Conservation (phyloP, 352 stramenopile species). For the Phytophthora kernoviae region DNA sequence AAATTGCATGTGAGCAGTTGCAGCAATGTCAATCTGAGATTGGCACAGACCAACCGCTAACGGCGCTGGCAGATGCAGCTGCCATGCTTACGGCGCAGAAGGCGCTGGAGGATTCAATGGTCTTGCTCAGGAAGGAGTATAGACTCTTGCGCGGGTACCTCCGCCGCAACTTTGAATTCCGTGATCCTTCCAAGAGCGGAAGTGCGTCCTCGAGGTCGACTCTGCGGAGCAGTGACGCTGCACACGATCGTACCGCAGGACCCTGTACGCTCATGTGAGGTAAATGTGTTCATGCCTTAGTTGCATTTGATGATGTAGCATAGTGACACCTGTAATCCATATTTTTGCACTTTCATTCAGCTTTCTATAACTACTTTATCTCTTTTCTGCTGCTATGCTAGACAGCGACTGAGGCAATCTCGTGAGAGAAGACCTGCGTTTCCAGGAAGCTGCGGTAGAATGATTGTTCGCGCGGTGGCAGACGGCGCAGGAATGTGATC, state of each 20-base stretch:
- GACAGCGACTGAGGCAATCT: conserved; percentile 73
- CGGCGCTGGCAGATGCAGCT: conserved; percentile 19
- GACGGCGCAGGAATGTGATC: conserved; percentile 61
- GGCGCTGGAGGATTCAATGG: conserved; percentile 32
- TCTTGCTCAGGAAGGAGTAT: conserved; percentile 67
- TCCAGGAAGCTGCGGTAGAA: conserved; percentile 86
- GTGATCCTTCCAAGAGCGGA: conserved; percentile 24
- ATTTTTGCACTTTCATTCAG: conserved; percentile 11
- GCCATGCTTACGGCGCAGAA: conserved; percentile 27
- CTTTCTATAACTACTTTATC: conserved; percentile 9
- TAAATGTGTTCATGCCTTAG: conserved; percentile 4
- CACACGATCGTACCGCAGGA: conserved; percentile 30
- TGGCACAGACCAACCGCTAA: conserved; percentile 23
- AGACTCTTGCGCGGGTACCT: conserved; percentile 72
- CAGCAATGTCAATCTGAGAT: conserved; percentile 43
- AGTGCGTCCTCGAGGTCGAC: conserved; percentile 20
- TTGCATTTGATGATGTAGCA: conserved; percentile 8
- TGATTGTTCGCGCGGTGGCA: conserved; percentile 53
- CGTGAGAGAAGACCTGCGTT: conserved; percentile 86
- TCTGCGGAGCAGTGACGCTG: conserved; percentile 10
- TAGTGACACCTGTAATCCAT: conserved; percentile 13
- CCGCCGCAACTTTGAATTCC: conserved; percentile 83
- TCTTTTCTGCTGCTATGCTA: conserved; percentile 11
- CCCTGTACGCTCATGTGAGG: conserved; percentile 42
- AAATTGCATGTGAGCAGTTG: conserved; percentile 74